Base-by-base conservation (phyloP, 2,329 filamentous ascomycete species). In the Calonectria henricotiae region DNA sequence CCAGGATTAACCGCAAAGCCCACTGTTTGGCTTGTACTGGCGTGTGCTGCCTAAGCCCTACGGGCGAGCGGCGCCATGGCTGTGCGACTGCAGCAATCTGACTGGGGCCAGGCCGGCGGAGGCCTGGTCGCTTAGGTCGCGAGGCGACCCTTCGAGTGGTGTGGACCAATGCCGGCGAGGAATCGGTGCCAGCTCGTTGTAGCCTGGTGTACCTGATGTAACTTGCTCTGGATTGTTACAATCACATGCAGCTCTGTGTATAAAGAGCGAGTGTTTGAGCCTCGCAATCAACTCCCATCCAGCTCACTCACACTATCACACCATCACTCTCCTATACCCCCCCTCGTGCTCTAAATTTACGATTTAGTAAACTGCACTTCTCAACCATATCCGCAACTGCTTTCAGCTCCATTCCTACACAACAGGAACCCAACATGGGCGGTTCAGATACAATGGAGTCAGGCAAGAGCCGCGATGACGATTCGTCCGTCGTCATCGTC, bases 401-500 rank as follows among this genome's bases (percentile, higher is more conserved):
- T 8, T 61, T 61, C n/a, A 58, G 23, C 39, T 37, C 44, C 62
- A 35, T 39, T 41, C 15, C 54, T 30, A 4, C 30, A 32, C 15
- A 54, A 11, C 20, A 7, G 7, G 27, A 65, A 43, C 20, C 5
- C 44, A 15, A 51, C 30, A 69, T 69, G 67, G 62, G 62, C 54
- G 67, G 67, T 46, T 66, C 62, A 58, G 67, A 66, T 39, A 73
- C 68, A 2, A 73, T 77, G 66, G 74, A 76, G 20, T 76, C 74
- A 2, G 72, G 61, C 51, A 76, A 74, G 69, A 70, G 70, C 66
- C 54, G 35, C 25, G 73, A 76, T 20, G 70, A 73, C 20, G 35
- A 41, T 32, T 75, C 73, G 15, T 72, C 76, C 7, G 67, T 72
- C 47, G 67, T 75, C 13, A 62, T 78, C 9, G 47, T 77, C 11